These are phyloP conservation scores for Fusarium coffeatum DNA, from an alignment of 2,329 filamentous ascomycete species.

Conservation along the genomic window DNA sequence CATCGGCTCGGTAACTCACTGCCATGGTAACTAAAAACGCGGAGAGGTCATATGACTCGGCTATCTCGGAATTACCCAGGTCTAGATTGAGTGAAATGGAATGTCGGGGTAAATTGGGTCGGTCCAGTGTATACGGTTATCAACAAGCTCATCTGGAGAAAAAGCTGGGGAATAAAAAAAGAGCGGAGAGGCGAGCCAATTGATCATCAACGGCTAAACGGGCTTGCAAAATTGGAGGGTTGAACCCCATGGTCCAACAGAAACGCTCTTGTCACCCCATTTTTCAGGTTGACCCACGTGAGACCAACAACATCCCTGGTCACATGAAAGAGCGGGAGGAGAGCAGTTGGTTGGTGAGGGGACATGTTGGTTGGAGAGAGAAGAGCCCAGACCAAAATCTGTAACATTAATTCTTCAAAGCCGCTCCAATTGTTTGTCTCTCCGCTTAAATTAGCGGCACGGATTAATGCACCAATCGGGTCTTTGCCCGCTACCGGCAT, in stretches of 20 bases:
- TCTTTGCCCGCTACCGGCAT: slow-evolving; percentile 6
- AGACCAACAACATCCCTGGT: not conserved
- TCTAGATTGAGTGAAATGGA: not conserved
- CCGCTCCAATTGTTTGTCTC: slow-evolving; percentile 15
- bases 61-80: not conserved
- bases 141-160: slow-evolving; percentile 9
- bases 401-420: slow-evolving; percentile 10
- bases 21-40: not conserved
- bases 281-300: slow-evolving; percentile 18
- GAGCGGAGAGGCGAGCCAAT: slow-evolving; percentile 23
- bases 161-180: slow-evolving; percentile 18
- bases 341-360: not conserved
- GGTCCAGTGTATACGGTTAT: slow-evolving; percentile 28
- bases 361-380: not conserved
- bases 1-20: not conserved
- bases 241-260: slow-evolving; percentile 4
- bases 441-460: not conserved
- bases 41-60: not conserved
- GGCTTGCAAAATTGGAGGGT: slow-evolving; percentile 21
- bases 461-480: slow-evolving; percentile 30
- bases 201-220: slow-evolving; percentile 11
- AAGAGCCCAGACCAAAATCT: not conserved
- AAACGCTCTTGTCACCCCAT: not conserved
- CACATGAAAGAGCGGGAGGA: not conserved
- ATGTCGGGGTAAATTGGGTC: not conserved